These are phyloP conservation scores for Sarcocystis neurona DNA, from an alignment of 169 alveolate species.

Conservation along the genomic window DNA sequence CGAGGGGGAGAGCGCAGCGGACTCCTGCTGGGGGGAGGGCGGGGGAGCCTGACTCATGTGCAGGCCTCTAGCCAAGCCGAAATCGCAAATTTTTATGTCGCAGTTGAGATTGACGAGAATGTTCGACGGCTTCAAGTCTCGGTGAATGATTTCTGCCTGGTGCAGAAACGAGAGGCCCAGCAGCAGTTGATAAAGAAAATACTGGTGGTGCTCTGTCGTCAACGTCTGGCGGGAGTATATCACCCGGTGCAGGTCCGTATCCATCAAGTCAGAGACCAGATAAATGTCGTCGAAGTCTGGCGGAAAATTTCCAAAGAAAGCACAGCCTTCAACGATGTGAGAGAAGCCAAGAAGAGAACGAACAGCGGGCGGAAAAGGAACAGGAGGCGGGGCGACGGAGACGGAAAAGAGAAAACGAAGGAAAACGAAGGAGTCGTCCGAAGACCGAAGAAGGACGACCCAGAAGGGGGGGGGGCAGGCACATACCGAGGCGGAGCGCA, in stretches of 20 bases:
- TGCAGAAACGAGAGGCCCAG: conserved; percentile 48
- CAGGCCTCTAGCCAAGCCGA: conserved; percentile 63
- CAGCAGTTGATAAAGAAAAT: conserved; percentile 82
- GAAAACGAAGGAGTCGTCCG: too few species aligned
- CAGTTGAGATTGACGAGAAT: conserved; percentile 97
- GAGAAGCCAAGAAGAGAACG: too few species aligned
- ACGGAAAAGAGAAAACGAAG: too few species aligned
- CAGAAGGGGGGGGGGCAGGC: too few species aligned
- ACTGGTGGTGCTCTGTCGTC: conserved; percentile 90
- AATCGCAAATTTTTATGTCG: conserved; percentile 89
- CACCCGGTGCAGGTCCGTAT: conserved; percentile 90
- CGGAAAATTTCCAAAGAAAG: not conserved
- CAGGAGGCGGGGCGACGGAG: too few species aligned
- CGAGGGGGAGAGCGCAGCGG: not conserved
- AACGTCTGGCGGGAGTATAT: conserved; percentile 88
- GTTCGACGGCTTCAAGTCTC: conserved; percentile 98
- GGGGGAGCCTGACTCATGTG: not conserved
- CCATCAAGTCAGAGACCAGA: conserved; percentile 86
- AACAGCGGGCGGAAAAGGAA: too few species aligned
- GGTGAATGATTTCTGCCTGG: conserved; percentile 93
- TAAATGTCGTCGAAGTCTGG: conserved; percentile 53
- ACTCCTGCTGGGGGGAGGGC: not conserved
- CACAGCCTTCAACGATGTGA: too few species aligned
- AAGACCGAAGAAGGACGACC: too few species aligned
- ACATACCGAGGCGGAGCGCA: too few species aligned